Percentiles rank a stretch among this genome's conserved stretches.
Conservation (phyloP, 305 asterid species). For the Nicotiana rustica region DNA sequence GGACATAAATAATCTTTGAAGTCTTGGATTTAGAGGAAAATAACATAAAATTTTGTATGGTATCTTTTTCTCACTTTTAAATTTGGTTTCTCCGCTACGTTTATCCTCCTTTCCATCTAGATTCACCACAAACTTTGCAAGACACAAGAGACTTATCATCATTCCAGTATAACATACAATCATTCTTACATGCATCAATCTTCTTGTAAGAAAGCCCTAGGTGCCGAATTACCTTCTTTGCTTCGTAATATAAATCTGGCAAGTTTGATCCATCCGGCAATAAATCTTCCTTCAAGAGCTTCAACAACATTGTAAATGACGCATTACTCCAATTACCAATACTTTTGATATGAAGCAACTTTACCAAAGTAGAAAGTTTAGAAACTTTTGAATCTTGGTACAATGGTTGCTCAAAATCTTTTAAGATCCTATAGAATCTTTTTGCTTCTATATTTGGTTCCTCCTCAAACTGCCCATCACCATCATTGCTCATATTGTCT, state of each 20-base stretch:
- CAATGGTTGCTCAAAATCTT: no score
- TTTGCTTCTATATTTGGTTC: no score
- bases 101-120: neutral
- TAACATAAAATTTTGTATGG: neutral
- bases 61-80: neutral
- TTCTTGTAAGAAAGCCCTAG: slow-evolving; percentile 23
- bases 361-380: no score
- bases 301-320: no score
- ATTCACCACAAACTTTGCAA: neutral
- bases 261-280: neutral
- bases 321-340: no score
- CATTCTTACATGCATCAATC: neutral
- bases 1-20: neutral
- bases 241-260: neutral
- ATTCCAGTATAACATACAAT: neutral
- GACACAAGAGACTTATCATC: neutral
- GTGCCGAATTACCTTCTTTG: neutral
- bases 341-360: no score
- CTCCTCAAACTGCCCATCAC: no score
- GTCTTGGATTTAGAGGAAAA: neutral
- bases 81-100: neutral
- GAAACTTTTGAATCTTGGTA: no score
- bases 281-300: no score
- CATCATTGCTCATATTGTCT: neutral
- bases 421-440: no score